These are phyloP conservation scores for Nakazawaea wickerhamii DNA, from an alignment of 805 yeast species.

Conservation along the genomic window DNA sequence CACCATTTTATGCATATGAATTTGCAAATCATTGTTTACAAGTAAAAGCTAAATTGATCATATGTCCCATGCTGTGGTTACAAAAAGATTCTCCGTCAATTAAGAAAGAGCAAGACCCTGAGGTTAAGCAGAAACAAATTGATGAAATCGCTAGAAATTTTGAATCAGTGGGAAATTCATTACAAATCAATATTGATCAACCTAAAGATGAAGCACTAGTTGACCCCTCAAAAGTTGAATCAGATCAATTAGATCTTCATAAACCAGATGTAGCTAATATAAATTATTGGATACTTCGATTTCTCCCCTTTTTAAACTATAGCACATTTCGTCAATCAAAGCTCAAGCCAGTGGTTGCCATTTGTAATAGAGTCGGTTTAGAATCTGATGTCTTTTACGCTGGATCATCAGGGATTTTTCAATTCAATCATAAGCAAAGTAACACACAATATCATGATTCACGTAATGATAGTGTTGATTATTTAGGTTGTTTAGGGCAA, in stretches of 20 bases:
- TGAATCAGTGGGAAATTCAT: constrained; percentile 4
- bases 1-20: constrained; percentile 74
- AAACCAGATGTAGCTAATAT: constrained; percentile 45
- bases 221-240: background rate
- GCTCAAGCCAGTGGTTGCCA: constrained; percentile 31
- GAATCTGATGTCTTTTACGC: constrained; percentile 66
- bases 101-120: constrained; percentile 17
- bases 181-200: constrained; percentile 18
- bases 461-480: constrained; percentile 44
- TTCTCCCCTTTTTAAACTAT: constrained; percentile 54
- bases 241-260: constrained; percentile 4
- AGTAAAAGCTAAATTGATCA: constrained; percentile 46
- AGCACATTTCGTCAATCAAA: constrained; percentile 18
- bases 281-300: constrained; percentile 71
- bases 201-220: background rate
- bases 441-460: constrained; percentile 28
- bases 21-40: constrained; percentile 50
- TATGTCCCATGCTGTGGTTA: constrained; percentile 90
- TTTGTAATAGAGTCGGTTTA: constrained; percentile 74
- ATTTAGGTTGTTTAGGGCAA: constrained; percentile 53
- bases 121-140: constrained; percentile 17
- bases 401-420: constrained; percentile 55
- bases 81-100: constrained; percentile 41
- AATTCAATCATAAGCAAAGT: constrained; percentile 35
- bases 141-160: constrained; percentile 3